These are phyloP conservation scores for Phytophthora uliginosa DNA, from an alignment of 352 stramenopile species.

Conservation along the genomic window DNA sequence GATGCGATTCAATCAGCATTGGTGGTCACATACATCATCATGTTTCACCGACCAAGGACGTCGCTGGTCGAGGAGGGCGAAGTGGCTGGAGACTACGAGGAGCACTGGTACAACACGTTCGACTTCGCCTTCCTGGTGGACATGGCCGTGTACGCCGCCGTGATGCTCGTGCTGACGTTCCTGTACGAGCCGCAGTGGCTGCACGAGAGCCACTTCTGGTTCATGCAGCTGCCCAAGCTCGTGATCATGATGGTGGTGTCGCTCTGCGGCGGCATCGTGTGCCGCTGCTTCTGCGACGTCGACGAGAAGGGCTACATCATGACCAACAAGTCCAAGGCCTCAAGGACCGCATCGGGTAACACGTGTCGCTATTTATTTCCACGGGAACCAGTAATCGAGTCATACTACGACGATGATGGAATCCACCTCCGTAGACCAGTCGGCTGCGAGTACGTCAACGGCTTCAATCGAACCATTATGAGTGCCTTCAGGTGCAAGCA, in stretches of 20 bases:
- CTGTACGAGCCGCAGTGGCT: constrained; percentile 72
- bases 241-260: constrained; percentile 82
- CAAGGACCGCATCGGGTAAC: too few relatives aligned
- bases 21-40: neutral
- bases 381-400: too few relatives aligned
- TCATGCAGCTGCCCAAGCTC: constrained; percentile 77
- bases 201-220: constrained; percentile 63
- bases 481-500: neutral
- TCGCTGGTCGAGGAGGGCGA: constrained; percentile 75
- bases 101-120: constrained; percentile 62
- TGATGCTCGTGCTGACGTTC: constrained; percentile 70
- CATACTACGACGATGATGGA: too few relatives aligned
- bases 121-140: constrained; percentile 71
- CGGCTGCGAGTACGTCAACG: neutral
- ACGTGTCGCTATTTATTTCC: too few relatives aligned
- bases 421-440: too few relatives aligned
- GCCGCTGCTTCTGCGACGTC: constrained; percentile 82
- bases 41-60: constrained; percentile 48
- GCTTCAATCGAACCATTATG: neutral
- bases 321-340: constrained; percentile 66
- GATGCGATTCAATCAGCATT: neutral
- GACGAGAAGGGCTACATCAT: constrained; percentile 89
- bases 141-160: constrained; percentile 59
- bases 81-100: constrained; percentile 69
- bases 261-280: constrained; percentile 77